Conservation (phyloP, 1,139 yeast species). For the Pneumocystis sp. region DNA sequence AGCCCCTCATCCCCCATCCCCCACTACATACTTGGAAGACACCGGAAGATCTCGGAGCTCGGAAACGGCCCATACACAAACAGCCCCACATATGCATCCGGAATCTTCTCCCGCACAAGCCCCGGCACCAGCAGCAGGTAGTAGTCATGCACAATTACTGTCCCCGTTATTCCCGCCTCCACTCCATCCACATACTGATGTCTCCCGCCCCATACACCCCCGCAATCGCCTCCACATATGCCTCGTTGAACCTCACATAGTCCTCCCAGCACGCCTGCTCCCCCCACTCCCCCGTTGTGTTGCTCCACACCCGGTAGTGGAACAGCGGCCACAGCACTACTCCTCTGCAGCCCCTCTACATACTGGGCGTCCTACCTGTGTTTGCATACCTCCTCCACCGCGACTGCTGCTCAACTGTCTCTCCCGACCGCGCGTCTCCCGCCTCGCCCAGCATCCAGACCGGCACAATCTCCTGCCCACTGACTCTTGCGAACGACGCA, state of each 20-base stretch:
- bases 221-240: conserved; percentile 63
- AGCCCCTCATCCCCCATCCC: no score
- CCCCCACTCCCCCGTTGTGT: conserved; percentile 84
- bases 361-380: conserved; percentile 80
- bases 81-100: conserved; percentile 78
- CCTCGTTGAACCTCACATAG: conserved; percentile 59
- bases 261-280: conserved; percentile 92
- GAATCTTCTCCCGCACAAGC: conserved; percentile 63
- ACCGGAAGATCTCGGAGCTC: conserved; percentile 85
- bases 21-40: conserved; percentile 44
- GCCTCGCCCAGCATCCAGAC: conserved; percentile 47
- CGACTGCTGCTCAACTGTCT: conserved; percentile 35
- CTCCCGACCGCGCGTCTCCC: conserved; percentile 28
- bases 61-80: conserved; percentile 92
- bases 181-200: conserved; percentile 27
- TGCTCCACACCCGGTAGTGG: conserved; percentile 92
- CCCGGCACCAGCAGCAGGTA: conserved; percentile 75
- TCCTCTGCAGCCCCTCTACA: conserved; percentile 58
- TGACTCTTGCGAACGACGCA: conserved; percentile 31
- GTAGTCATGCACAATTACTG: conserved; percentile 87
- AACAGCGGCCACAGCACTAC: conserved; percentile 71
- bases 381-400: conserved; percentile 87
- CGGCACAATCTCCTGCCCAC: conserved; percentile 42
- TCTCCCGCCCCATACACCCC: conserved; percentile 53
- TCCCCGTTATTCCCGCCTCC: no score